Evolutionary conservation across 495 filamentous ascomycete species (phyloP).

Genomic region (Penicillium simplicissimum): DNA sequence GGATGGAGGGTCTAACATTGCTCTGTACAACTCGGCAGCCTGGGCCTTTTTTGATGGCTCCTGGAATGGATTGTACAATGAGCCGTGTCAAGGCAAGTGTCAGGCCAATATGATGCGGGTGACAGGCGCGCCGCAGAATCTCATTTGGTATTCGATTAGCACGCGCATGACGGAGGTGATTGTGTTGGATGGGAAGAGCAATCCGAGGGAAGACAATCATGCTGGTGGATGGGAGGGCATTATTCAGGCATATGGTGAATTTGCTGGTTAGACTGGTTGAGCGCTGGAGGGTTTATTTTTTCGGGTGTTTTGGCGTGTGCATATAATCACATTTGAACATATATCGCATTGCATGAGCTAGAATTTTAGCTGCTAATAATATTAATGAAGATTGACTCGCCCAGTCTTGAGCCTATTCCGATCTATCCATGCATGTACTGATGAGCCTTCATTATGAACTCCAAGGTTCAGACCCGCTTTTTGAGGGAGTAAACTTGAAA

Average conservation of each 20-base stretch:
- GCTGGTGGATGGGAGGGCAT: slow-evolving; percentile 58
- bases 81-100: slow-evolving; percentile 41
- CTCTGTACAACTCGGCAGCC: slow-evolving; percentile 54
- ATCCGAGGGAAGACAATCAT: slow-evolving; percentile 42
- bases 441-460: too few relatives aligned
- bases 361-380: not conserved
- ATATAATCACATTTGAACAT: slow-evolving; percentile 15
- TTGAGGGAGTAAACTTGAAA: too few relatives aligned
- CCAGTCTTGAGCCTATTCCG: not conserved
- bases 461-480: too few relatives aligned
- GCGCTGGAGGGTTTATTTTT: slow-evolving; percentile 2
- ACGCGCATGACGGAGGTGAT: slow-evolving; percentile 47
- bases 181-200: slow-evolving; percentile 33
- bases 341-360: slow-evolving; percentile 12
- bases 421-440: too few relatives aligned
- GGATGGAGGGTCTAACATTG: slow-evolving; percentile 47
- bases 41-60: slow-evolving; percentile 53
- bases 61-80: slow-evolving; percentile 36
- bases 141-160: slow-evolving; percentile 45
- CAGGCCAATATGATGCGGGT: slow-evolving; percentile 48
- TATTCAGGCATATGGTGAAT: slow-evolving; percentile 46
- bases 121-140: slow-evolving; percentile 27
- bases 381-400: not conserved
- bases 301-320: slow-evolving; percentile 15
- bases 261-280: slow-evolving; percentile 14